Base-by-base conservation (phyloP, 192 early-diverging fungal genomes). In the Linnemannia hyalina region DNA sequence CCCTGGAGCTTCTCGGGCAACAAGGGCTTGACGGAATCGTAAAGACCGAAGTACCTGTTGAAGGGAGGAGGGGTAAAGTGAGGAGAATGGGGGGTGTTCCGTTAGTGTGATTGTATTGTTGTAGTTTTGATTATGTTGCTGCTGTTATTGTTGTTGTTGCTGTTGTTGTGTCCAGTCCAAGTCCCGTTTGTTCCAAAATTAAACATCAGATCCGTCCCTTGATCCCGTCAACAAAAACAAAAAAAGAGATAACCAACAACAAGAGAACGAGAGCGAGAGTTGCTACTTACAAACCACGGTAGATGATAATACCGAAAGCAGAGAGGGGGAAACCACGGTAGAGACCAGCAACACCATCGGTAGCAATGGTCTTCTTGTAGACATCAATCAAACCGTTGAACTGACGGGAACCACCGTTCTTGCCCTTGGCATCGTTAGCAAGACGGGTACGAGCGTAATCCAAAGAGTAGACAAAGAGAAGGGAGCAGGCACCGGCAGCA, bases 391-490 rank as follows among this genome's bases (percentile, higher is more conserved):
- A 93, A 93, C 97, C 97, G 88, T 91, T 97, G 95, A 97, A 99
- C 93, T 97, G 97, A 89, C 97, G 96, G 74, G 95, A 90, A 88
- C 95, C 96, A 88, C 95, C 95, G 86, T 92, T 93, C 88, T 94
- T 94, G 77, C 90, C 89, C 88, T 95, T 95, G 89, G 94, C 91
- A 81, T 97, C 97, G 92, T 95, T 96, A 77, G 97, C 97, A 88
- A 98, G 95, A 95, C 98, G 98, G 88, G 98, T 99, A 97, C 97
- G 97, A 80, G 97, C 97, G 90, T 96, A 98, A 92, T 99, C 98
- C 75, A 98, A 94, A 36, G 97, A 96, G 93, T 98, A 99, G 83
- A 98, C 98, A 84, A 98, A 97, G 82, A 93, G 81, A 57, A 97
- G 93, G 80, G 97, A 97, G 82, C 82, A 83, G 73, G 82, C 82